Evolutionary conservation across 495 filamentous ascomycete species (phyloP).

Genomic region (Trichoderma reesei): DNA sequence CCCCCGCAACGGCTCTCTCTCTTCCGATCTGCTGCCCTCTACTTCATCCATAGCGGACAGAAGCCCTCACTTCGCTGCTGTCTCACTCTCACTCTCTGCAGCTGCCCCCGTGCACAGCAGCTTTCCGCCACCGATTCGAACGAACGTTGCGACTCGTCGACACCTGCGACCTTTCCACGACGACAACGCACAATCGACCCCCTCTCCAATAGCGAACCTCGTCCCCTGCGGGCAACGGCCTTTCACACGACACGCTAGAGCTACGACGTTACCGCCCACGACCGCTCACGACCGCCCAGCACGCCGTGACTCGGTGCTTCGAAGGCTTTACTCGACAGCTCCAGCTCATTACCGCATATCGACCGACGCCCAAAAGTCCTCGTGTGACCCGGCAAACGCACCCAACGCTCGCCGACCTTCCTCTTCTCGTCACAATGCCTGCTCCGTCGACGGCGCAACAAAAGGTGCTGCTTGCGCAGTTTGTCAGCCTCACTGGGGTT

Average conservation of each 20-base stretch:
- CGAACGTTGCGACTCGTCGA: too few species aligned
- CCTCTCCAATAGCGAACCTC: background rate
- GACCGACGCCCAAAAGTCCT: background rate
- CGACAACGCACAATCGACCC: background rate
- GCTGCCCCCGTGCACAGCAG: too few species aligned
- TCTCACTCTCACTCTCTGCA: too few species aligned
- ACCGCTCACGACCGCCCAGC: background rate
- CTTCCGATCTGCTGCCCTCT: background rate
- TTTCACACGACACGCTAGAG: background rate
- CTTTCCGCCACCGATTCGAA: too few species aligned
- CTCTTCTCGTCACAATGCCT: slow-evolving; percentile 5
- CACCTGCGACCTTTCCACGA: too few species aligned
- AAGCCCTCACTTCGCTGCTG: too few species aligned
- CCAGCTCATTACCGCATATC: background rate
- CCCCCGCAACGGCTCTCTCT: background rate
- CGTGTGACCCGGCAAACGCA: background rate
- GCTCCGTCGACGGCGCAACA: background rate
- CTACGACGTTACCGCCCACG: background rate
- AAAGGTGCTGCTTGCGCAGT: background rate
- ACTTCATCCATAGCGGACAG: background rate
- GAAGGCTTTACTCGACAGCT: background rate
- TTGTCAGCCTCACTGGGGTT: background rate
- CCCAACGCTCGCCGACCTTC: background rate
- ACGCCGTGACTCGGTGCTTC: background rate
- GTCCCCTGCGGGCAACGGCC: background rate